A percentile compares a stretch with the other conserved stretches of the same genome.
phyloP scores from a whole-genome alignment of 2,329 filamentous ascomycete species.

The Fonsecaea erecta region DNA sequence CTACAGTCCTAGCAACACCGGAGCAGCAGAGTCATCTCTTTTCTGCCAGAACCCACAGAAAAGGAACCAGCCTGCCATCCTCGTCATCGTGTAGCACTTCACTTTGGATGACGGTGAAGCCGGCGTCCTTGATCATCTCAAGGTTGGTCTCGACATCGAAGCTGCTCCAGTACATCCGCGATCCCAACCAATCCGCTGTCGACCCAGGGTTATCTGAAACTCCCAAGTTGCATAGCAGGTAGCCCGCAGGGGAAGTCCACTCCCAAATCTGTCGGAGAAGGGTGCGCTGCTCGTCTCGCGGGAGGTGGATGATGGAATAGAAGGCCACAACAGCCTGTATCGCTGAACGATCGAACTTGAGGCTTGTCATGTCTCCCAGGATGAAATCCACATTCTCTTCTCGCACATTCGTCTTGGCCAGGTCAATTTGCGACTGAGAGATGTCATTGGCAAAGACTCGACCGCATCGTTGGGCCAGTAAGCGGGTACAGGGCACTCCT shows the following conservation, averaged over 20 bases:
- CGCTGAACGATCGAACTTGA: conserved; percentile 43
- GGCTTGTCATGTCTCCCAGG: conserved; percentile 50
- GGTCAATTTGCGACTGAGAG: conserved; percentile 46
- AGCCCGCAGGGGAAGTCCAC: conserved; percentile 60
- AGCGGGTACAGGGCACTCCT: conserved; percentile 43
- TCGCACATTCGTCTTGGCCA: conserved; percentile 41
- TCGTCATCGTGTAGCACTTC: conserved; percentile 35
- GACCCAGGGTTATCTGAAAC: conserved; percentile 32
- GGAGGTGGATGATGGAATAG: conserved; percentile 62
- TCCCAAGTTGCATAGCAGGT: conserved; percentile 56
- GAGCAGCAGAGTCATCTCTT: conserved; percentile 4
- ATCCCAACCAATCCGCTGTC: conserved; percentile 21
- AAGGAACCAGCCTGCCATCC: conserved; percentile 32
- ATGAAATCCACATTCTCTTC: conserved; percentile 39
- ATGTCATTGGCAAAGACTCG: conserved; percentile 52
- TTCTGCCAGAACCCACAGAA: conserved; percentile 32
- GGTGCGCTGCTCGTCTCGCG: conserved; percentile 54
- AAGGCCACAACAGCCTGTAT: conserved; percentile 59
- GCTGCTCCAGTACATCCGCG: conserved; percentile 34
- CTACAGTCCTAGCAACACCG: neutral
- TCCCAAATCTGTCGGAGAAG: conserved; percentile 51
- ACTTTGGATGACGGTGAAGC: conserved; percentile 39
- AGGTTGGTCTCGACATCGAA: conserved; percentile 25
- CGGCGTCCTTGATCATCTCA: conserved; percentile 37
- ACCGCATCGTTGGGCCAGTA: conserved; percentile 32